These are phyloP conservation scores for Hirsutella minnesotensis DNA, from an alignment of 2,329 filamentous ascomycete species.

Conservation along the genomic window DNA sequence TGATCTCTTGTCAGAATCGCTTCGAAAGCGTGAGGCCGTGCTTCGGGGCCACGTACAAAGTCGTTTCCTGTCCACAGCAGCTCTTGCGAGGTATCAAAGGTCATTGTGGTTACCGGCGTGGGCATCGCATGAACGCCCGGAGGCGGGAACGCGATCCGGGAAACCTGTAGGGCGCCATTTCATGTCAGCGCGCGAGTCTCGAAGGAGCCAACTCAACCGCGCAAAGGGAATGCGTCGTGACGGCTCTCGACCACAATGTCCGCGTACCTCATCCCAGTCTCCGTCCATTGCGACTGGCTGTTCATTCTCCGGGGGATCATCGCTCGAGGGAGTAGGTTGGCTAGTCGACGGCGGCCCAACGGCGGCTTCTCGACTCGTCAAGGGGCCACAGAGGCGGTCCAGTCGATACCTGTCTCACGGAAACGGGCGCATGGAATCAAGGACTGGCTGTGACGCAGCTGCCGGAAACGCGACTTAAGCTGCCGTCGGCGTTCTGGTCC, in stretches of 20 bases:
- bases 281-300: conserved; percentile 44
- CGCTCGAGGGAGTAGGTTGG: conserved; percentile 9
- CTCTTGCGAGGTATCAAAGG: conserved; percentile 83
- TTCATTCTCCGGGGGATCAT: conserved; percentile 25
- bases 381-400: conserved; percentile 1
- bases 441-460: not conserved
- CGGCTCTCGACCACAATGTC: not conserved
- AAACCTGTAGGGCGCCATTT: conserved; percentile 42
- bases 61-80: conserved; percentile 89
- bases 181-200: not conserved
- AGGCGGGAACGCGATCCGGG: conserved; percentile 70
- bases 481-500: conserved; percentile 1
- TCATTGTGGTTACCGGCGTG: conserved; percentile 65
- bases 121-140: conserved; percentile 58
- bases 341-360: conserved; percentile 1
- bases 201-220: not conserved
- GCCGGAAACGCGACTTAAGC: not conserved
- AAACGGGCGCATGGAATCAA: not conserved
- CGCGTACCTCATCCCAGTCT: conserved; percentile 52
- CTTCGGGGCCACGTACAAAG: conserved; percentile 48
- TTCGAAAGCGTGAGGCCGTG: not conserved
- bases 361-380: conserved; percentile 4
- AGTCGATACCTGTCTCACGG: not conserved
- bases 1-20: conserved; percentile 26
- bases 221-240: not conserved